Conservation (phyloP, 495 filamentous ascomycete species). For the Hyaloscypha hepaticicola region DNA sequence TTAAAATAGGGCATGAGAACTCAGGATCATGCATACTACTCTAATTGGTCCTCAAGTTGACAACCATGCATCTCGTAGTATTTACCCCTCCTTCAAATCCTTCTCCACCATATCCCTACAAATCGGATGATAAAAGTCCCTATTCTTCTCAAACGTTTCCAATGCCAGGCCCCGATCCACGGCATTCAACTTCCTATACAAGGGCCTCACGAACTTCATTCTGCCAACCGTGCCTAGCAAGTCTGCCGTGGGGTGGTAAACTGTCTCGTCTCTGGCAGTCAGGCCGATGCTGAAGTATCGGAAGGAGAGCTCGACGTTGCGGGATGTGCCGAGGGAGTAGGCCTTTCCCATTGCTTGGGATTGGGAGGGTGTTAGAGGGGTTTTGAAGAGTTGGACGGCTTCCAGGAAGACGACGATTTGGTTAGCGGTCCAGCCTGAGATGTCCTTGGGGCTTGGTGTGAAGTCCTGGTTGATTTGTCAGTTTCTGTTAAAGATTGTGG, state of each 20-base stretch:
- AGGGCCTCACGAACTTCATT: slow-evolving; percentile 94
- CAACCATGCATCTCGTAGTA: background rate
- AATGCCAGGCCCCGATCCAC: slow-evolving; percentile 72
- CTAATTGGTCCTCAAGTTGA: background rate
- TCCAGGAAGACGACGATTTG: slow-evolving; percentile 91
- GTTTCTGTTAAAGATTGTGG: slow-evolving; percentile 3
- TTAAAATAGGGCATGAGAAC: too few relatives aligned
- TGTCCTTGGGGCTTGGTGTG: slow-evolving; percentile 64
- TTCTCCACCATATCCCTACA: slow-evolving; percentile 82
- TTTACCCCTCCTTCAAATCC: slow-evolving; percentile 50
- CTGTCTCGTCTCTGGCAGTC: slow-evolving; percentile 62
- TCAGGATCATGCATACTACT: too few relatives aligned
- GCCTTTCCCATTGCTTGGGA: slow-evolving; percentile 66
- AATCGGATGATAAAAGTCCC: slow-evolving; percentile 93
- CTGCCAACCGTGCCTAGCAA: slow-evolving; percentile 79
- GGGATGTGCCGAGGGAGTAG: slow-evolving; percentile 66
- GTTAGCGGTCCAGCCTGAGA: slow-evolving; percentile 72
- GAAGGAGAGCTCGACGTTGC: slow-evolving; percentile 82
- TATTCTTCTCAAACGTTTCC: slow-evolving; percentile 81
- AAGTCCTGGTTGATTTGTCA: slow-evolving; percentile 45
- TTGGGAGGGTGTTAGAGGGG: slow-evolving; percentile 58
- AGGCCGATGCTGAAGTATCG: slow-evolving; percentile 78
- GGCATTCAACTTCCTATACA: slow-evolving; percentile 72
- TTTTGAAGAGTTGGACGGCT: slow-evolving; percentile 60
- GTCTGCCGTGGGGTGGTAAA: slow-evolving; percentile 67